phyloP scores from a whole-genome alignment of 2,329 filamentous ascomycete genomes.

The Calonectria pauciramosa region DNA sequence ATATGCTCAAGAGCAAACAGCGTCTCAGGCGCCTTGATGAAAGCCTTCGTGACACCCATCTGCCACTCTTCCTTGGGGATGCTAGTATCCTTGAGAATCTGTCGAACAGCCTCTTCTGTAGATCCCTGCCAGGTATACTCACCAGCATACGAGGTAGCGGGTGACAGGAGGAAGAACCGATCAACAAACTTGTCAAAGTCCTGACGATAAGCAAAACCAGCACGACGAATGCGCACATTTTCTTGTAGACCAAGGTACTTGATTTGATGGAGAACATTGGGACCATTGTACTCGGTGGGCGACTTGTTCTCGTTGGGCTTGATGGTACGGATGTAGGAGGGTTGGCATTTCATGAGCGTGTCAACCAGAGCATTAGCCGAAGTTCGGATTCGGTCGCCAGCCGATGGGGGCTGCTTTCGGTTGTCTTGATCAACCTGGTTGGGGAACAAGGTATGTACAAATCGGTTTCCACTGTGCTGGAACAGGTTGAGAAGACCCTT shows the following conservation, averaged over 20 bases:
- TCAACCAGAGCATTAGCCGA: constrained; percentile 96
- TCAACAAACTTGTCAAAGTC: constrained; percentile 99
- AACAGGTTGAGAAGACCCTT: constrained; percentile 94
- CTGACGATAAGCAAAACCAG: constrained; percentile 96
- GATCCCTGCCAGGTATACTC: constrained; percentile 97
- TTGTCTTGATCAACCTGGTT: constrained; percentile 96
- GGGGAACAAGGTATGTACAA: constrained; percentile 91
- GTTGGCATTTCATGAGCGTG: constrained; percentile 96
- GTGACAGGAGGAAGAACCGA: constrained; percentile 94
- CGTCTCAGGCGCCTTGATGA: constrained; percentile 98
- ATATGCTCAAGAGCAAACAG: constrained; percentile 97
- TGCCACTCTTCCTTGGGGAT: constrained; percentile 97
- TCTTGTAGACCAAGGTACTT: constrained; percentile 99
- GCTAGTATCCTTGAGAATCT: constrained; percentile 96
- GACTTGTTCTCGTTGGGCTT: constrained; percentile 99
- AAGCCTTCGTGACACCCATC: constrained; percentile 96
- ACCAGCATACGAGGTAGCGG: constrained; percentile 94
- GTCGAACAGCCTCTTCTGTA: constrained; percentile 86
- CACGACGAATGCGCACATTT: constrained; percentile 96
- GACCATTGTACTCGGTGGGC: constrained; percentile 89
- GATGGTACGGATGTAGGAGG: constrained; percentile 98
- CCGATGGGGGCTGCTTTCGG: constrained; percentile 91
- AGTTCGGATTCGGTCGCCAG: constrained; percentile 94
- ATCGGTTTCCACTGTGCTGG: constrained; percentile 84
- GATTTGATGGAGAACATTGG: constrained; percentile 97